A percentile compares a stretch with the other conserved stretches of the same genome.
Conservation (phyloP, 352 stramenopile species). For the Pythium dissimile region DNA sequence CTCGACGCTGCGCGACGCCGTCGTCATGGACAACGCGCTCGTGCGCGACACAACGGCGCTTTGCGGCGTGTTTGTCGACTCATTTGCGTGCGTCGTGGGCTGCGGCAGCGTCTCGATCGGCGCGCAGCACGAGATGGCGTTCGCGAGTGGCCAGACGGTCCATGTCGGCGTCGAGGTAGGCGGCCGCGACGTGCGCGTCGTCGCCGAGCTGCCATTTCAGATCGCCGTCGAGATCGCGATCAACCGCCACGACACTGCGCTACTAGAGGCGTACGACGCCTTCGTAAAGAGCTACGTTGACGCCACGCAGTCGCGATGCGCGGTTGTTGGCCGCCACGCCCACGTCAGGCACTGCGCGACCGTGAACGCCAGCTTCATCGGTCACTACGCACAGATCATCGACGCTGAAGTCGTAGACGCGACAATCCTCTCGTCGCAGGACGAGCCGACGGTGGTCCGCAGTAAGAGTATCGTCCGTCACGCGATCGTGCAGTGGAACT, state of each 20-base stretch:
- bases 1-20: constrained; percentile 49
- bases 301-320: constrained; percentile 36
- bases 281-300: constrained; percentile 54
- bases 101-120: constrained; percentile 58
- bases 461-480: constrained; percentile 64
- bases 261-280: constrained; percentile 43
- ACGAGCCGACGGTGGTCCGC: constrained; percentile 39
- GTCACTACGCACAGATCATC: constrained; percentile 45
- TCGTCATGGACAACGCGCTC: constrained; percentile 73
- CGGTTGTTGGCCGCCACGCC: constrained; percentile 49
- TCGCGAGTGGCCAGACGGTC: constrained; percentile 57
- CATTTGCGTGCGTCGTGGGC: constrained; percentile 46
- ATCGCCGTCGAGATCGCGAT: constrained; percentile 43
- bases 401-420: constrained; percentile 55
- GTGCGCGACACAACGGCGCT: constrained; percentile 69
- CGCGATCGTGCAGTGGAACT: constrained; percentile 71
- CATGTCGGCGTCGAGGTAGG: constrained; percentile 83
- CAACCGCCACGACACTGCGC: constrained; percentile 30
- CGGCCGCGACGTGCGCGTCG: constrained; percentile 60
- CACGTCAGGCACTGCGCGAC: constrained; percentile 58
- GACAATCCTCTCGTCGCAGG: constrained; percentile 61
- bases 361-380: constrained; percentile 68
- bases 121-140: constrained; percentile 20
- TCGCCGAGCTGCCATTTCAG: constrained; percentile 70
- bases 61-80: constrained; percentile 41